Evolutionary conservation across 176 grass and related monocot species (phyloP).

Genomic region (Elymus sibiricus): DNA sequence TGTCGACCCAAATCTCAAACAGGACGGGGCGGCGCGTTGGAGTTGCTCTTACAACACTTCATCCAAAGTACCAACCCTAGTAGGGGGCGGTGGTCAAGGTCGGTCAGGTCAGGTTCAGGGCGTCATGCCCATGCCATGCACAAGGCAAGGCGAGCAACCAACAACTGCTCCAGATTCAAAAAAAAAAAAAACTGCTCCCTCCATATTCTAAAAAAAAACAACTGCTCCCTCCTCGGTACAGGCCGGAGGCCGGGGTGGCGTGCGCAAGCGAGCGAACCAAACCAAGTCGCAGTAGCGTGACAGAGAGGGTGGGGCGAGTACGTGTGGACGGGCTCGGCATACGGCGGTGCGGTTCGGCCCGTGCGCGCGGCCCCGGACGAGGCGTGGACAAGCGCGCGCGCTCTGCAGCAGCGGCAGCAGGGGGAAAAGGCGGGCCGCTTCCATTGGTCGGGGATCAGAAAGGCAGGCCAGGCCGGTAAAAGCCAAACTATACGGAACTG

Average conservation of each 20-base stretch:
- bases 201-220: no score
- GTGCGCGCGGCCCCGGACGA: not conserved
- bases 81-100: no score
- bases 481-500: constrained; percentile 31
- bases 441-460: constrained; percentile 33
- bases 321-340: not conserved
- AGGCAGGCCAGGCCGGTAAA: constrained; percentile 24
- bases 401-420: not conserved
- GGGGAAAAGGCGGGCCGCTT: not conserved
- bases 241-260: not conserved
- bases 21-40: no score
- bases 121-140: no score
- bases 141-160: no score
- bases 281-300: not conserved
- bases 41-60: no score
- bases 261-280: not conserved
- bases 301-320: not conserved
- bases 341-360: not conserved
- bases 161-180: no score
- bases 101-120: no score
- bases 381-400: not conserved
- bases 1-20: no score
- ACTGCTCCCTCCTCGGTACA: no score
- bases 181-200: no score
- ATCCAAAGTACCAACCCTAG: no score